Base-by-base conservation (phyloP, 192 early-diverging fungal genomes). In the Backusella australiensis region DNA sequence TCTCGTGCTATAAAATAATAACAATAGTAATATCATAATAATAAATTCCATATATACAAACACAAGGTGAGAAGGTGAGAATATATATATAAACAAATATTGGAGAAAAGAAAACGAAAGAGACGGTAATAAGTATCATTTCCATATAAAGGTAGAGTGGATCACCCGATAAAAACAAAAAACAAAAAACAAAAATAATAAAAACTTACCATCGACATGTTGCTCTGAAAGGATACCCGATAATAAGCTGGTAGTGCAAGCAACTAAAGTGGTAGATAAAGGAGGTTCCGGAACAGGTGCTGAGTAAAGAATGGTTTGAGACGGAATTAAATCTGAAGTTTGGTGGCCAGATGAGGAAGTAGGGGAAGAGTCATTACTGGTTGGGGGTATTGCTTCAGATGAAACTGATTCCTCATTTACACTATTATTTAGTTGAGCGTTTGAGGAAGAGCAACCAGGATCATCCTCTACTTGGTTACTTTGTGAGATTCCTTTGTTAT, bases 191-290 rank as follows among this genome's bases (percentile, higher is more conserved):
- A 63, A 29, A 63, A 59, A 63, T 7, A 26, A 29, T 9, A 36
- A 36, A 38, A n/a, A 69, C 34, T 17, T 69, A 69, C 67, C 34
- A 69, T 34, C 67, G 4, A 63, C 56, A 63, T 63, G 56, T 14
- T 63, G 56, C 12, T 63, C 56, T 52, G 71, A 72, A 15, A 72
- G 44, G 17, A 72, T 52, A 36, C 71, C 71, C 4, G 71, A 72
- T 44, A 39, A 39, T 39, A 72, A 52, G 26, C 71, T 72, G 1
- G 71, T 53, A 34, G 71, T 44, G 32, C 42, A 72, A n/a, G 71
- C 41, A 15, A 72, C 71, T 17, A 72, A 29, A n/a, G 71, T 72
- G 39, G 71, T 34, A 29, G 42, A 72, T 17, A 72, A 39, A 12
- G 68, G 71, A 42, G 39, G 42, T 35, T 72, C 71, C 0, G 71